These are phyloP conservation scores for Neofusicoccum sp. DNA, from an alignment of 2,329 filamentous ascomycete species.

Conservation along the genomic window DNA sequence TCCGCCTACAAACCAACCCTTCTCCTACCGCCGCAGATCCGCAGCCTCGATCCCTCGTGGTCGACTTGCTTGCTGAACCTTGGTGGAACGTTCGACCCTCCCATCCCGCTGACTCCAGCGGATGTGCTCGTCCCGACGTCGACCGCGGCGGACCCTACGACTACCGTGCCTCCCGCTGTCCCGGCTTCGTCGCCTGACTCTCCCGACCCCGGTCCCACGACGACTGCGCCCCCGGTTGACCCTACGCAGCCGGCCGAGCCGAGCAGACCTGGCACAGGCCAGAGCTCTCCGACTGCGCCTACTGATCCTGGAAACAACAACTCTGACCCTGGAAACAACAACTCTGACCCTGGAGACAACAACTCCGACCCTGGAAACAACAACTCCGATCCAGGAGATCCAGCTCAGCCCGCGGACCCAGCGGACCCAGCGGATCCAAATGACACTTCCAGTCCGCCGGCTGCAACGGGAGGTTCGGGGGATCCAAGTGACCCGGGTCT, in stretches of 20 bases:
- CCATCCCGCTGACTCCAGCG: neutral
- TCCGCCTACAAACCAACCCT: neutral
- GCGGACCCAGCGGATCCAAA: neutral
- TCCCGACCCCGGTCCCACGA: neutral
- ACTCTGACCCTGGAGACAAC: neutral
- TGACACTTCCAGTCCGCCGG: no score
- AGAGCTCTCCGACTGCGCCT: neutral
- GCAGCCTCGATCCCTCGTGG: neutral
- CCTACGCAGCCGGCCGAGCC: neutral
- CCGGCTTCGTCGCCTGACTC: neutral
- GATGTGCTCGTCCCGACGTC: neutral
- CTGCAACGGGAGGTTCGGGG: neutral
- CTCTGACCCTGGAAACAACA: no score
- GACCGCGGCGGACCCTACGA: neutral
- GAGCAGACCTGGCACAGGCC: neutral
- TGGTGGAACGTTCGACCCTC: slow-evolving; percentile 1
- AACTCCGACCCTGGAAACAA: neutral
- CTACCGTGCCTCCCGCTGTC: neutral
- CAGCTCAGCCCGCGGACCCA: neutral
- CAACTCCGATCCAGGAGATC: neutral
- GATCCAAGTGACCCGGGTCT: neutral
- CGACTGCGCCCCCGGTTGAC: neutral
- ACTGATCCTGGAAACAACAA: no score
- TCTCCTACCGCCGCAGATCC: slow-evolving; percentile 3
- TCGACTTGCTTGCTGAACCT: neutral